These are phyloP conservation scores for Castanea mollissima DNA, from an alignment of 306 rosid species.

Conservation along the genomic window DNA sequence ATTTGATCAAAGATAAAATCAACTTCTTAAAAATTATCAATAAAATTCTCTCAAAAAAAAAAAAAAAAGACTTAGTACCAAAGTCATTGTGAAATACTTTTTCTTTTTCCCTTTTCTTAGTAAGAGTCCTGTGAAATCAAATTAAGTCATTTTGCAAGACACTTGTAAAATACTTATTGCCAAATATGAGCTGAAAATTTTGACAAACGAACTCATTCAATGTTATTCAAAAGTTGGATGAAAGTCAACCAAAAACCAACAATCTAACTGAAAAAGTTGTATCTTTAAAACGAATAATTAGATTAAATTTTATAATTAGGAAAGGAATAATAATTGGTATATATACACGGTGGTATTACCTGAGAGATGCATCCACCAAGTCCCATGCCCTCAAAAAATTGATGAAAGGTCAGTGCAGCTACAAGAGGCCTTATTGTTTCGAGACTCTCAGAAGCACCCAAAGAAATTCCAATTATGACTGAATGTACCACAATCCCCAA, in stretches of 20 bases:
- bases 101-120: no score
- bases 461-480: conserved; percentile 68
- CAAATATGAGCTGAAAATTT: background rate
- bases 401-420: conserved; percentile 79
- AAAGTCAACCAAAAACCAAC: background rate
- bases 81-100: no score
- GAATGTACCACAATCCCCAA: conserved; percentile 83
- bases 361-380: conserved; percentile 86
- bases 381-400: conserved; percentile 90
- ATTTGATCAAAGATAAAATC: no score
- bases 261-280: no score
- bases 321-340: no score
- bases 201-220: background rate
- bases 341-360: conserved; percentile 30
- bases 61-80: no score
- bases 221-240: background rate
- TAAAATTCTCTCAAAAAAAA: no score
- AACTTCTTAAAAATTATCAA: no score
- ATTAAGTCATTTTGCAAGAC: no score
- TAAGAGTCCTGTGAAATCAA: no score
- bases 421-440: conserved; percentile 59
- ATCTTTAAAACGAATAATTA: background rate
- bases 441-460: conserved; percentile 75
- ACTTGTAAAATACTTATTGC: background rate
- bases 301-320: no score